Evolutionary conservation across 305 asterid species (phyloP).

Genomic region (Ajuga reptans): DNA sequence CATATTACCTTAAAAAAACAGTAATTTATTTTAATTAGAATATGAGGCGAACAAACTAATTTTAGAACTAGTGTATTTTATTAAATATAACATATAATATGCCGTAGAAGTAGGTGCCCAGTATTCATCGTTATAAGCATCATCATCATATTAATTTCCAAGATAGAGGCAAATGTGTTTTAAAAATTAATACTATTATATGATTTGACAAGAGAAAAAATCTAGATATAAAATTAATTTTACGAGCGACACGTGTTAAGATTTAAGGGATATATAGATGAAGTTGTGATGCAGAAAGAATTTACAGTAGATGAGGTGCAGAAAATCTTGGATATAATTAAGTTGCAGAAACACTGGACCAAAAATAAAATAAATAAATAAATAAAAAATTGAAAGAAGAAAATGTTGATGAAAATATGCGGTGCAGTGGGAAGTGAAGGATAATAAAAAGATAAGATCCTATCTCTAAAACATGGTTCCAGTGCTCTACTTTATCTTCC

Average conservation of each 20-base stretch:
- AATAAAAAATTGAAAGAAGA: neutral
- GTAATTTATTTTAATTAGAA: too few relatives aligned
- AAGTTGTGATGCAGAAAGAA: constrained; percentile 16
- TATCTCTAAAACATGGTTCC: constrained; percentile 47
- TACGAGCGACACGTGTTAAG: constrained; percentile 10
- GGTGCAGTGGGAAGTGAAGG: constrained; percentile 28
- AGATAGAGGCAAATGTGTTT: too few relatives aligned
- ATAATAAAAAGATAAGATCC: constrained; percentile 52
- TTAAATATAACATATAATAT: too few relatives aligned
- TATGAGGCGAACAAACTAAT: too few relatives aligned
- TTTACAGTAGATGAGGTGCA: neutral
- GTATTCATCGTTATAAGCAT: too few relatives aligned
- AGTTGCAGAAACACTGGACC: neutral
- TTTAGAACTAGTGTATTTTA: too few relatives aligned
- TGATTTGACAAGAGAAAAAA: constrained; percentile 3
- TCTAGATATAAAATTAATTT: neutral
- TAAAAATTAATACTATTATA: neutral
- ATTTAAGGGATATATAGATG: neutral
- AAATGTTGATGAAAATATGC: constrained; percentile 5
- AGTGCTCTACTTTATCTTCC: constrained; percentile 26
- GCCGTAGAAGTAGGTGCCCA: too few relatives aligned
- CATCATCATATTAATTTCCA: too few relatives aligned
- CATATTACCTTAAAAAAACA: too few relatives aligned
- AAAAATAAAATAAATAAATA: neutral
- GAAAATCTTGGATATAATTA: constrained; percentile 8